phyloP scores from a whole-genome alignment of 169 alveolate genomes.

The Eimeria acervulina region DNA sequence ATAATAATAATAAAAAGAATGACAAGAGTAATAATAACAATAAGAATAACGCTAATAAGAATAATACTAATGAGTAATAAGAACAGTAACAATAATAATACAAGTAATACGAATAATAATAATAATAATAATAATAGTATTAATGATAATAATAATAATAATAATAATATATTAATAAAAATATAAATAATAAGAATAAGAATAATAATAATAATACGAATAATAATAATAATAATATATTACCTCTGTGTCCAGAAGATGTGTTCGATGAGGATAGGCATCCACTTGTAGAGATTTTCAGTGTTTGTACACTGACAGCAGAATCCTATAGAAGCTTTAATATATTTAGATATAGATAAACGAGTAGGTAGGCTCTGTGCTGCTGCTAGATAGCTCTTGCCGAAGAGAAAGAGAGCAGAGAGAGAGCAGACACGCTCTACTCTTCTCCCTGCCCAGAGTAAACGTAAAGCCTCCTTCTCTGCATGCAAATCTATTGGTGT shows the following conservation, averaged over 20 bases:
- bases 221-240: too few relatives aligned
- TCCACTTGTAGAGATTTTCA: conserved; percentile 82
- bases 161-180: too few relatives aligned
- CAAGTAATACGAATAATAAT: too few relatives aligned
- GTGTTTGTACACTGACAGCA: conserved; percentile 73
- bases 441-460: conserved; percentile 79
- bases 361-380: conserved; percentile 82
- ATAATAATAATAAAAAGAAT: too few relatives aligned
- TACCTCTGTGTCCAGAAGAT: conserved; percentile 83
- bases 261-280: conserved; percentile 83
- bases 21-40: too few relatives aligned
- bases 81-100: too few relatives aligned
- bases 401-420: conserved; percentile 72
- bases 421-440: conserved; percentile 62
- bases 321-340: conserved; percentile 80
- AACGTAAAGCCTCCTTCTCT: conserved; percentile 64
- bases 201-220: too few relatives aligned
- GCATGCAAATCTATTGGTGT: conserved; percentile 45
- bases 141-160: too few relatives aligned
- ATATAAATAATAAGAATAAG: too few relatives aligned
- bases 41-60: too few relatives aligned
- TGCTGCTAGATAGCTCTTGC: conserved; percentile 74
- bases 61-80: too few relatives aligned
- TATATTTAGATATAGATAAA: conserved; percentile 78
- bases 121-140: too few relatives aligned